Percentiles rank a stretch among this genome's conserved stretches.
phyloP scores from a whole-genome alignment of 257 asterid species.

The Solanum pinnatisectum region DNA sequence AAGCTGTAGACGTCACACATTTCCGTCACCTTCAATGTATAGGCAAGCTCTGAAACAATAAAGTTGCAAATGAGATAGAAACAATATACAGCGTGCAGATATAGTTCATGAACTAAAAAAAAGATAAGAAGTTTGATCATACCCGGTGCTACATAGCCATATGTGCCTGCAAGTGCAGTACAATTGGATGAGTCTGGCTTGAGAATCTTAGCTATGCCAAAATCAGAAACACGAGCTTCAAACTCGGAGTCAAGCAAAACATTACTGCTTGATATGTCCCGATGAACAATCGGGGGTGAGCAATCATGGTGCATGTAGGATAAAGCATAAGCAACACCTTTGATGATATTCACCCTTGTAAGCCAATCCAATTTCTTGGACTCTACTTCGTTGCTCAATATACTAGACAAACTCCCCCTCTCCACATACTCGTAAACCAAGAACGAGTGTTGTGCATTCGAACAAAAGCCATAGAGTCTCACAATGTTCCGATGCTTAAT shows the following conservation, averaged over 20 bases:
- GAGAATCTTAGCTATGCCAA: constrained; percentile 12
- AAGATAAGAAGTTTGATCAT: not conserved
- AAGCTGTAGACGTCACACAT: constrained; percentile 11
- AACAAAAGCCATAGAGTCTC: not conserved
- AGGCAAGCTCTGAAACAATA: constrained; percentile 6
- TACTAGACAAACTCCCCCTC: not conserved
- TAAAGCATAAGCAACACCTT: not conserved
- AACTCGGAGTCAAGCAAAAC: constrained; percentile 2
- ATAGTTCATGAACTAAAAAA: not conserved
- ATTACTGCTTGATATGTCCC: constrained; percentile 6
- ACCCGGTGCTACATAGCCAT: constrained; percentile 3
- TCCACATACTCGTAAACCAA: constrained; percentile 7
- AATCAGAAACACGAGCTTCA: not conserved
- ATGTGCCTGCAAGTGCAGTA: constrained; percentile 7
- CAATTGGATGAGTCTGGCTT: constrained; percentile 4
- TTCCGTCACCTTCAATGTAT: constrained; percentile 3
- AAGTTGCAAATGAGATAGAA: not conserved
- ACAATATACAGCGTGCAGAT: not conserved
- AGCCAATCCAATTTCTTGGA: not conserved
- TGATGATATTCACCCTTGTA: not conserved
- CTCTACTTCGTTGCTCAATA: not conserved
- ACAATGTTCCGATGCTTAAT: not conserved
- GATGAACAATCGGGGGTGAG: constrained; percentile 1
- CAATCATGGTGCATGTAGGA: constrained; percentile 9
- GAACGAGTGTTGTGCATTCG: not conserved